Evolutionary conservation across 306 rosid species (phyloP), one percentile per base, ranked within the genome.

Genomic region (Casuarina cunninghamiana): DNA sequence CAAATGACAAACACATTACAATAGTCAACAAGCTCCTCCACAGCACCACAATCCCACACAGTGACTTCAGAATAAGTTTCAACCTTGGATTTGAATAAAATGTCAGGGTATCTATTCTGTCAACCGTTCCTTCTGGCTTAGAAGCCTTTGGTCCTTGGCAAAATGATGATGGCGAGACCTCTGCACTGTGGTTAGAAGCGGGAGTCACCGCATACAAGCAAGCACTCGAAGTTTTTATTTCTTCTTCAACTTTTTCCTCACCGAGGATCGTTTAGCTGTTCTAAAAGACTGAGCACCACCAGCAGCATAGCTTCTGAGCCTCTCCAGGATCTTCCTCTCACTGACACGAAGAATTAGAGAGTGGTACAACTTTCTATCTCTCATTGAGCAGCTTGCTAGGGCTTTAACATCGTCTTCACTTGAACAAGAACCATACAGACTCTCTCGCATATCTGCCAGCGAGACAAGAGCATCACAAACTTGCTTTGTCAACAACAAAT

Each of bases 261-360:
- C 38, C 19, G 87, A 81, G 75, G 77, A 62, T 79, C 75, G 79
- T 60, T 85, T 73, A 8, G 58, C 62, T 58, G 5, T 26, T 82
- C 80, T 58, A 77, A 55, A 72, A 58, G 85, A 37, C 50, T 48
- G 80, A 41, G 88, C 57, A 71, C 54, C 67, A 11, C 21, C 50
- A 78, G 77, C 78, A 75, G 89, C 96, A 81, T 80, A 89, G 48
- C 60, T 66, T 84, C 90, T 84, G 54, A 90, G 88, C 82, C 85
- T 92, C 77, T 74, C 72, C 78, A 94, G 90, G 76, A 94, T 87
- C 79, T 42, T 86, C 83, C 97, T 87, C 89, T 94, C 98, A 53
- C 94, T 83, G 58, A 89, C 83, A 9, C 89, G 88, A 75, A 92
- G 87, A 83, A 85, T 66, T 89, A 84, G 82, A 79, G 98, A 92